A percentile compares a stretch with the other conserved stretches of the same genome.
Evolutionary conservation across 2,329 filamentous ascomycete species (phyloP).

Genomic region (Alternaria novae-zelandiae): DNA sequence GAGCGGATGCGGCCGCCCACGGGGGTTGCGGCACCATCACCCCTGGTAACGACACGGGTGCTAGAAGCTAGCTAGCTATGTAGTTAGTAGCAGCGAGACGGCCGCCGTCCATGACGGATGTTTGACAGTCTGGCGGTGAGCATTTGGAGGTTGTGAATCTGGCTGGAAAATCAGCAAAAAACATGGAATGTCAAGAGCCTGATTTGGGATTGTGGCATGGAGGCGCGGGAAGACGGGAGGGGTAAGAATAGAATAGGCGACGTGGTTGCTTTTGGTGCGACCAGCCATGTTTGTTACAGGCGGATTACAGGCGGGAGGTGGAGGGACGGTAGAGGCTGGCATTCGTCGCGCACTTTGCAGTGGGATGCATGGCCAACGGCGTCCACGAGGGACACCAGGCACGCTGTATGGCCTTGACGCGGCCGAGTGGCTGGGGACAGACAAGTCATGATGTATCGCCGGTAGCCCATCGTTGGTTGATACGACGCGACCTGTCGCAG

Average conservation of each 20-base stretch:
- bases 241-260: constrained; percentile 9
- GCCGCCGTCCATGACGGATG: constrained; percentile 5
- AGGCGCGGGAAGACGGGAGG: background rate
- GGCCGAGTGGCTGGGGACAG: constrained; percentile 10
- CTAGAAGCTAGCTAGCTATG: constrained; percentile 1
- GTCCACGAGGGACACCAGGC: constrained; percentile 13
- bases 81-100: constrained; percentile 3
- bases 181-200: background rate
- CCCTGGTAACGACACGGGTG: constrained; percentile 23
- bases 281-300: constrained; percentile 8
- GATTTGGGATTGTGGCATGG: background rate
- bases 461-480: background rate
- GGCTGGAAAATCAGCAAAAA: background rate
- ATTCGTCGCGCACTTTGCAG: constrained; percentile 3
- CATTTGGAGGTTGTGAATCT: background rate
- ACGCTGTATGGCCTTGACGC: constrained; percentile 8
- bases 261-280: constrained; percentile 3
- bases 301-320: too few species aligned
- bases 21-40: constrained; percentile 17
- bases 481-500: constrained; percentile 1
- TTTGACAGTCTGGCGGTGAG: constrained; percentile 13
- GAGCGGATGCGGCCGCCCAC: constrained; percentile 17
- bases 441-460: constrained; percentile 4
- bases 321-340: constrained; percentile 7
- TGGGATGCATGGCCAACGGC: constrained; percentile 13